Evolutionary conservation across 805 yeast species (phyloP).

Genomic region (Ogataea degrootiae): DNA sequence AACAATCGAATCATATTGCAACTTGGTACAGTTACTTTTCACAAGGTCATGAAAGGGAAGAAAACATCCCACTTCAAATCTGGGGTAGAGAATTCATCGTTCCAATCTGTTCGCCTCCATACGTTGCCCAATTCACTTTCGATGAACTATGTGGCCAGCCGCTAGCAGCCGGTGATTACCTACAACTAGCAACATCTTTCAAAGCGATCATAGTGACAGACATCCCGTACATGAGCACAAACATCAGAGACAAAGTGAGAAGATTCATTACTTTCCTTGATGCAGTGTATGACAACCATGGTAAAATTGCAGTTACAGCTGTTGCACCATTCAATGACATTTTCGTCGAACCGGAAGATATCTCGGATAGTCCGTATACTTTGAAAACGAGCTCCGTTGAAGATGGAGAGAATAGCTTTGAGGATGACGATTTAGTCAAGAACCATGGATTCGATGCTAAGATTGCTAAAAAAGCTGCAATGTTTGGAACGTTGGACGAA

Average conservation of each 20-base stretch:
- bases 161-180: conserved; percentile 90
- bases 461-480: conserved; percentile 62
- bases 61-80: conserved; percentile 43
- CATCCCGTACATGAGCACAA: conserved; percentile 77
- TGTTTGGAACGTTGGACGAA: conserved; percentile 82
- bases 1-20: conserved; percentile 57
- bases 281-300: conserved; percentile 90
- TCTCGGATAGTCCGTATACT: conserved; percentile 42
- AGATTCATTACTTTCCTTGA: conserved; percentile 92
- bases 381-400: conserved; percentile 23
- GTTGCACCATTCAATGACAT: conserved; percentile 80
- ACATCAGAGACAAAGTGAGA: conserved; percentile 78
- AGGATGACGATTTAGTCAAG: conserved; percentile 59
- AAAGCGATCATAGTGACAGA: conserved; percentile 84
- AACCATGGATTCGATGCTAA: conserved; percentile 73
- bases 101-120: conserved; percentile 70
- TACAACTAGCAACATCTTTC: conserved; percentile 73
- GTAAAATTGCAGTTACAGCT: conserved; percentile 82
- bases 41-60: conserved; percentile 45
- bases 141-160: conserved; percentile 82
- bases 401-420: conserved; percentile 31
- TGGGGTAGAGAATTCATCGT: conserved; percentile 87
- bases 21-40: conserved; percentile 80
- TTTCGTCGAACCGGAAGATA: conserved; percentile 76
- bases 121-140: conserved; percentile 88